Percentiles rank a stretch among this genome's conserved stretches.
Conservation (phyloP, 176 grass and related monocot species). For the Stipa capillata region DNA sequence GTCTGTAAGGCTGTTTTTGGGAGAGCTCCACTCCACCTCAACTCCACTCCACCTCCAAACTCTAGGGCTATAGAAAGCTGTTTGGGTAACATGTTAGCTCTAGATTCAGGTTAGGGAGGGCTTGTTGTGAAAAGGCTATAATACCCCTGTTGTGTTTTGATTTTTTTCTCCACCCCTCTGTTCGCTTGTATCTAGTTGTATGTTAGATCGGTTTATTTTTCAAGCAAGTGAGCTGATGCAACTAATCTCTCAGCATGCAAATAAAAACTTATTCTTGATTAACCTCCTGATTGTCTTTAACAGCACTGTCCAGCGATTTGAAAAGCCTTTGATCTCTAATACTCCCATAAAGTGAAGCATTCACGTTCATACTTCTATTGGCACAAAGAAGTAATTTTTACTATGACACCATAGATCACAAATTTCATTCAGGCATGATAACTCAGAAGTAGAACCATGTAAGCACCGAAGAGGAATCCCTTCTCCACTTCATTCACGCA, state of each 20-base stretch:
- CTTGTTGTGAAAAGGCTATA: not conserved
- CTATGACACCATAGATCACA: not conserved
- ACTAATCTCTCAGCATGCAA: not conserved
- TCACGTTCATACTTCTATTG: not conserved
- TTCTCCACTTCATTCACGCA: not conserved
- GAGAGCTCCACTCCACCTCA: too few relatives aligned
- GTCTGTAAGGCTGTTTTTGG: too few relatives aligned
- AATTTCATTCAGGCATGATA: not conserved
- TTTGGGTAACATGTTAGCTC: not conserved
- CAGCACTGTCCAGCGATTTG: not conserved
- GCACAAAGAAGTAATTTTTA: not conserved
- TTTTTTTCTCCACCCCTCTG: not conserved
- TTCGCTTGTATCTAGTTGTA: too few relatives aligned
- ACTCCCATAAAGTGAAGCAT: too few relatives aligned
- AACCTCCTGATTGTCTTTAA: not conserved
- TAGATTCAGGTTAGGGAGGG: not conserved
- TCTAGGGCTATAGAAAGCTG: not conserved
- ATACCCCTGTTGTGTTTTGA: not conserved
- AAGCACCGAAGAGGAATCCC: not conserved
- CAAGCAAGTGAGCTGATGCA: not conserved
- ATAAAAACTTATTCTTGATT: not conserved
- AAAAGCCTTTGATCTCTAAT: too few relatives aligned
- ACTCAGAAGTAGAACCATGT: not conserved
- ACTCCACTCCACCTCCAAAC: not conserved
- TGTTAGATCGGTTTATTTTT: too few relatives aligned